A percentile compares a stretch with the other conserved stretches of the same genome.
Conservation (phyloP, 2,329 filamentous ascomycete genomes). For the Talaromyces islandicus region DNA sequence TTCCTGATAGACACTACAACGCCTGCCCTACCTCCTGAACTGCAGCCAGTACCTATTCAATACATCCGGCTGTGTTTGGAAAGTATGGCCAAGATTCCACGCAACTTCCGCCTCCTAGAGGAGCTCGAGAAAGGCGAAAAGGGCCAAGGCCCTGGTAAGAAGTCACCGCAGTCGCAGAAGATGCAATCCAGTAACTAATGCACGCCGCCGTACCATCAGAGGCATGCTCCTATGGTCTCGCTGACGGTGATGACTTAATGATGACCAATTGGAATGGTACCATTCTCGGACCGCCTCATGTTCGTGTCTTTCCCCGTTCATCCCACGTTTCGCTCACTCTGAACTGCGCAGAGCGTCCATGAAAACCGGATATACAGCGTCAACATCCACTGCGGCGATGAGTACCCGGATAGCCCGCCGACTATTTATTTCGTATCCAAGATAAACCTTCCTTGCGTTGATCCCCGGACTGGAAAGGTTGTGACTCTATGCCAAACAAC, state of each 20-base stretch:
- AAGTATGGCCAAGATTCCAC: constrained; percentile 72
- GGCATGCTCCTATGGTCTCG: constrained; percentile 93
- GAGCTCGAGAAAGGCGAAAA: constrained; percentile 99
- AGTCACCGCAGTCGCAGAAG: background rate
- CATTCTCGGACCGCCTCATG: constrained; percentile 92
- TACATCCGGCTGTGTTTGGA: background rate
- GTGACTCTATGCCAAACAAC: background rate
- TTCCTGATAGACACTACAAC: background rate
- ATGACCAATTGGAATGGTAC: constrained; percentile 99
- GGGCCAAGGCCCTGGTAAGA: constrained; percentile 73
- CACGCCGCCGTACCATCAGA: constrained; percentile 47
- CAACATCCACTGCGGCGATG: constrained; percentile 86
- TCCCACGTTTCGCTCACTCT: background rate
- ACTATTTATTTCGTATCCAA: constrained; percentile 88
- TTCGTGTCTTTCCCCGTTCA: constrained; percentile 43
- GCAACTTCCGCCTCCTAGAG: constrained; percentile 93
- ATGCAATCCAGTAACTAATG: background rate
- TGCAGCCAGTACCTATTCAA: background rate
- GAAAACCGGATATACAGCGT: constrained; percentile 99
- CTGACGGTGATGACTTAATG: constrained; percentile 86
- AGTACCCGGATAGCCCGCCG: constrained; percentile 85
- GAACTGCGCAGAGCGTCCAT: constrained; percentile 66
- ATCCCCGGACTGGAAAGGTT: constrained; percentile 69
- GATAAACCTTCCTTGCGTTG: constrained; percentile 94
- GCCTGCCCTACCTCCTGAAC: background rate